Base-by-base conservation (phyloP, 2,329 filamentous ascomycete species). In the Scleromitrula shiraiana region DNA sequence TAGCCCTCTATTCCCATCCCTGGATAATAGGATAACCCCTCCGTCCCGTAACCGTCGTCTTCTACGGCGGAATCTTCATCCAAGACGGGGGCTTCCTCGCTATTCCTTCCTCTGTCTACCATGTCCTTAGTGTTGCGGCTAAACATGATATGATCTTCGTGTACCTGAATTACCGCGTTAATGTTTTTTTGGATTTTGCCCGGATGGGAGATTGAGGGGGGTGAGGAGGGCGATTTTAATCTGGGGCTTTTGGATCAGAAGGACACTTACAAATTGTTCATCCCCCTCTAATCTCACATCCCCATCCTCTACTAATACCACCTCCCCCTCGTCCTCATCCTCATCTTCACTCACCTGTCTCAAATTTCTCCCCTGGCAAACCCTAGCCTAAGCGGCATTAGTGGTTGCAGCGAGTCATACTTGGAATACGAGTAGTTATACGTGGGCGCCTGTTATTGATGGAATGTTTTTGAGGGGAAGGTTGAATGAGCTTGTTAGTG, bases 171-270 rank as follows among this genome's bases (percentile, higher is more conserved):
- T 80, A 85, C 62, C 73, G 83, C 4, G 73, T 86, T 24, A 79
- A 80, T 7, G 75, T 77, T 2, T 70, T n/a, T 88, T 59, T 86
- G 86, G 0, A 88, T 91, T 64, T 64, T 87, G 23, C 74, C 77
- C 8, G 80, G 77, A 0, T 63, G 64, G 8, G 56, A 76, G 46
- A 71, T 78, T 12, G 68, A 70, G 7, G 70, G 69, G 17, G 72
- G 71, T 30, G 77, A 75, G 0, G 59, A 75, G 24, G 67, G 80
- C 30, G 74, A 69, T 15, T 48, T 75, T 7, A 88, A 87, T 53
- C 65, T 80, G 5, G 83, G 83, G 1, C 63, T 85, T 36, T 67
- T 73, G 50, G 81, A 85, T 57, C 80, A 84, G 62, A 71, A 75
- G 52, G 62, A 73, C 9, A 70, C 22, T 26, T 44, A 35, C 12